phyloP scores from a whole-genome alignment of 495 filamentous ascomycete species.

The Aspergillus egyptiacus region DNA sequence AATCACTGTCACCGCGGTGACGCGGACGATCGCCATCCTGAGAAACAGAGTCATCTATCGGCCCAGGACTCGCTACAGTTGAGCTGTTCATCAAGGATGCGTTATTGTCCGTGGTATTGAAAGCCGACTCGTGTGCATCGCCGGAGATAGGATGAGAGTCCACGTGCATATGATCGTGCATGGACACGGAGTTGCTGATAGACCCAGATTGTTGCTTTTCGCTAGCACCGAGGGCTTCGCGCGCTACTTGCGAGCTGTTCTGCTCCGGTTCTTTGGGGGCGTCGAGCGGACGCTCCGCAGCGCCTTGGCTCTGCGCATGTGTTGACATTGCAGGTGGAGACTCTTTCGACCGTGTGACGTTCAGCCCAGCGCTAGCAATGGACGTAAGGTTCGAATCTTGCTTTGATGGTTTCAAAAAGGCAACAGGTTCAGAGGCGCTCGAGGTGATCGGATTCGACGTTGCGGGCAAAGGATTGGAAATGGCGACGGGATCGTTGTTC shows the following conservation, averaged over 20 bases:
- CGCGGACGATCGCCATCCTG: slow-evolving; percentile 39
- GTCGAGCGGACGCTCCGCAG: slow-evolving; percentile 32
- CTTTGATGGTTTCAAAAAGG: slow-evolving; percentile 37
- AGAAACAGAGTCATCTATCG: slow-evolving; percentile 40
- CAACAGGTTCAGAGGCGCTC: slow-evolving; percentile 27
- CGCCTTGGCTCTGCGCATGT: slow-evolving; percentile 14
- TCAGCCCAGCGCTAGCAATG: slow-evolving; percentile 42
- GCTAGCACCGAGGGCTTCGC: slow-evolving; percentile 40
- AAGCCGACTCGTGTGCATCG: slow-evolving; percentile 24
- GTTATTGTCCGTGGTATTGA: slow-evolving; percentile 28
- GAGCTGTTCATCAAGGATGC: slow-evolving; percentile 36
- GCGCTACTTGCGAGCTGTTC: slow-evolving; percentile 39
- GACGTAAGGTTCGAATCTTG: slow-evolving; percentile 40
- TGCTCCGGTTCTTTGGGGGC: slow-evolving; percentile 35
- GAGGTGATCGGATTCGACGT: slow-evolving; percentile 26
- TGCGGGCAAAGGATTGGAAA: slow-evolving; percentile 33
- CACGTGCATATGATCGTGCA: slow-evolving; percentile 43
- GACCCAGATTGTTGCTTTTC: slow-evolving; percentile 32
- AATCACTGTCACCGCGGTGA: slow-evolving; percentile 32
- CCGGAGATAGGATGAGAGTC: slow-evolving; percentile 31
- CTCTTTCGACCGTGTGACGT: slow-evolving; percentile 38
- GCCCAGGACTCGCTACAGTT: slow-evolving; percentile 44
- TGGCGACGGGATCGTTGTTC: slow-evolving; percentile 39
- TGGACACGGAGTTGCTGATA: slow-evolving; percentile 26
- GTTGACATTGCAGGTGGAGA: slow-evolving; percentile 31